Percentiles rank a stretch among this genome's conserved stretches.
These are phyloP conservation scores for Infundibulicybe gibba DNA, from an alignment of 768 basidiomycete genomes.

Conservation along the genomic window DNA sequence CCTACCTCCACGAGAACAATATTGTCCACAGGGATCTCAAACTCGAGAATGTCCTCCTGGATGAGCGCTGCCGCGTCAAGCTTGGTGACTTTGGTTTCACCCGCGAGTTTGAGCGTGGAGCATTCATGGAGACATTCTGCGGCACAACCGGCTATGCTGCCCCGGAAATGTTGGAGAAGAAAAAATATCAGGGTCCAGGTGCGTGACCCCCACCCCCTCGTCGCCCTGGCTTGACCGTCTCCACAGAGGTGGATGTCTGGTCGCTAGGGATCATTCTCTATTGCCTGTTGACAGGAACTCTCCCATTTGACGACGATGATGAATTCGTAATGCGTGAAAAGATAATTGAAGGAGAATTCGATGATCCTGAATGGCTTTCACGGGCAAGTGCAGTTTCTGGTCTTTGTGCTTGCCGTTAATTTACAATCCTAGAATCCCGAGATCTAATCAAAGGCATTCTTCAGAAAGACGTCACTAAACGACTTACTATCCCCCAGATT, in stretches of 20 bases:
- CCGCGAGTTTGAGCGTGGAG: slow-evolving; percentile 78
- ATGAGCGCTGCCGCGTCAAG: slow-evolving; percentile 89
- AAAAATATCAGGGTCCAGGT: slow-evolving; percentile 91
- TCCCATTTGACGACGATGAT: slow-evolving; percentile 91
- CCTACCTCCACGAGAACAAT: slow-evolving; percentile 87
- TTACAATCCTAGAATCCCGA: slow-evolving; percentile 62
- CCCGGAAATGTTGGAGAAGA: slow-evolving; percentile 87
- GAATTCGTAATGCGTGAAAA: slow-evolving; percentile 78
- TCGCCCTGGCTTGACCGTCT: slow-evolving; percentile 8
- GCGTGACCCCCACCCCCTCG: slow-evolving; percentile 17
- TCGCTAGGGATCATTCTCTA: slow-evolving; percentile 92
- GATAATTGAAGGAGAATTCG: slow-evolving; percentile 83
- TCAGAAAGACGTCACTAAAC: slow-evolving; percentile 69
- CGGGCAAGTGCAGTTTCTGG: slow-evolving; percentile 45
- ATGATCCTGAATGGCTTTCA: slow-evolving; percentile 89
- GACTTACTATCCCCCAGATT: slow-evolving; percentile 81
- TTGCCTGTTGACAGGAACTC: slow-evolving; percentile 81
- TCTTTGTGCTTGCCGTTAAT: background rate
- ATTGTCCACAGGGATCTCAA: slow-evolving; percentile 98
- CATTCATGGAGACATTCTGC: slow-evolving; percentile 88
- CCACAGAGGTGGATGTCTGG: slow-evolving; percentile 90
- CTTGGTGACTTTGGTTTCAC: slow-evolving; percentile 96
- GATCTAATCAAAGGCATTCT: slow-evolving; percentile 78
- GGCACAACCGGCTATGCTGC: slow-evolving; percentile 93
- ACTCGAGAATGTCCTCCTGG: slow-evolving; percentile 90